Conservation (phyloP, 2,329 filamentous ascomycete species). For the Phoma sp. region DNA sequence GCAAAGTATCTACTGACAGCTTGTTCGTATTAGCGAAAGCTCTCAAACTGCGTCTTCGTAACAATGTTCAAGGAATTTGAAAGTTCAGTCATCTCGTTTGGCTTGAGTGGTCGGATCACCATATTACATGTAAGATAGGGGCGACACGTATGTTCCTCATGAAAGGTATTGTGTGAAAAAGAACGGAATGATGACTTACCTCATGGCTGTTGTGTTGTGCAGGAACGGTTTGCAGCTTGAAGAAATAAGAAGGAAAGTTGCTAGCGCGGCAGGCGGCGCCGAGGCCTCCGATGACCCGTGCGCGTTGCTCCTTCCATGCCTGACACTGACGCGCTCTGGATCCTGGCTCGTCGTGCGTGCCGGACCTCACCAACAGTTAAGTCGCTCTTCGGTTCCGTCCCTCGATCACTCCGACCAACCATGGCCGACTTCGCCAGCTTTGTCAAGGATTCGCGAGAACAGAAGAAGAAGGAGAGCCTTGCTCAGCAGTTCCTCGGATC, state of each 20-base stretch:
- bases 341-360: conserved; percentile 2
- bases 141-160: conserved; percentile 50
- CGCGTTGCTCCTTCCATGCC: conserved; percentile 10
- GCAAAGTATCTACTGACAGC: conserved; percentile 6
- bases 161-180: conserved; percentile 13
- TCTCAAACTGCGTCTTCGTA: conserved; percentile 1
- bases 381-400: not conserved
- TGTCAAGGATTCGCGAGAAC: conserved; percentile 59
- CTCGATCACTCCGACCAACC: conserved; percentile 1
- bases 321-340: conserved; percentile 20
- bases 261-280: conserved; percentile 14
- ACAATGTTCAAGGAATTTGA: conserved; percentile 12
- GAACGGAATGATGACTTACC: conserved; percentile 35
- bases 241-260: conserved; percentile 21
- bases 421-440: conserved; percentile 38
- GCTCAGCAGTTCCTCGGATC: conserved; percentile 72
- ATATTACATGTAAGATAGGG: conserved; percentile 48
- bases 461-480: conserved; percentile 73
- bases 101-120: conserved; percentile 50
- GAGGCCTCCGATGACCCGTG: conserved; percentile 12
- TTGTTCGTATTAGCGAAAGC: conserved; percentile 28
- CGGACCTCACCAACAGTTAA: not conserved
- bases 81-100: conserved; percentile 49
- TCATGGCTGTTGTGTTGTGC: conserved; percentile 31
- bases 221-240: conserved; percentile 21